phyloP scores from a whole-genome alignment of 2,329 filamentous ascomycete species.

The Cadophora gregata region DNA sequence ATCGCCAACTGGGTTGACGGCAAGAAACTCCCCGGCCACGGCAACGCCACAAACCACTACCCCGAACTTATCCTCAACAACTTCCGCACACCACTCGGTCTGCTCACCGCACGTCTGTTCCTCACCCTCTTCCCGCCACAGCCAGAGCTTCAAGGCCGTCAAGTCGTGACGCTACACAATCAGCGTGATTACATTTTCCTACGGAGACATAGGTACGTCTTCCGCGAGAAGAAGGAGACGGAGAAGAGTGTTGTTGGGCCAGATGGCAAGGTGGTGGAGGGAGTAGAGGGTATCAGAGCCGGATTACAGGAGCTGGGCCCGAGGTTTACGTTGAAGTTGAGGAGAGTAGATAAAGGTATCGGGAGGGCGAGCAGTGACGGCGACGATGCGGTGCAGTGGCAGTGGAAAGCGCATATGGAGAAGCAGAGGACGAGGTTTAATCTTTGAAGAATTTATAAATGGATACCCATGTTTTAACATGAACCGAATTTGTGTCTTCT shows the following conservation, averaged over 20 bases:
- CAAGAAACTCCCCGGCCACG: constrained; percentile 87
- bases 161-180: constrained; percentile 92
- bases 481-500: not conserved
- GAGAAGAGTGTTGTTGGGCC: constrained; percentile 85
- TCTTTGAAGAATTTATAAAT: constrained; percentile 59
- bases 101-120: constrained; percentile 87
- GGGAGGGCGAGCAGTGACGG: constrained; percentile 67
- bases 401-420: constrained; percentile 96
- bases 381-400: constrained; percentile 66
- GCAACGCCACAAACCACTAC: constrained; percentile 84
- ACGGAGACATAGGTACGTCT: constrained; percentile 87
- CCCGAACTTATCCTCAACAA: constrained; percentile 92
- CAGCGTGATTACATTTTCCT: constrained; percentile 97
- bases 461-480: not conserved
- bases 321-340: constrained; percentile 82
- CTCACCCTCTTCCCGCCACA: constrained; percentile 77
- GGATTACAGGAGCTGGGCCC: constrained; percentile 92
- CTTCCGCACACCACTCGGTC: constrained; percentile 90
- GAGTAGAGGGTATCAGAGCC: constrained; percentile 83
- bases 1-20: constrained; percentile 92
- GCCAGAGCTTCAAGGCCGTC: constrained; percentile 83
- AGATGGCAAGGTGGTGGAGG: constrained; percentile 83
- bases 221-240: constrained; percentile 83
- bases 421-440: constrained; percentile 94
- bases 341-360: constrained; percentile 90